Base-by-base conservation (phyloP, 1,139 yeast species). In the Sugiyamaella castrensis region DNA sequence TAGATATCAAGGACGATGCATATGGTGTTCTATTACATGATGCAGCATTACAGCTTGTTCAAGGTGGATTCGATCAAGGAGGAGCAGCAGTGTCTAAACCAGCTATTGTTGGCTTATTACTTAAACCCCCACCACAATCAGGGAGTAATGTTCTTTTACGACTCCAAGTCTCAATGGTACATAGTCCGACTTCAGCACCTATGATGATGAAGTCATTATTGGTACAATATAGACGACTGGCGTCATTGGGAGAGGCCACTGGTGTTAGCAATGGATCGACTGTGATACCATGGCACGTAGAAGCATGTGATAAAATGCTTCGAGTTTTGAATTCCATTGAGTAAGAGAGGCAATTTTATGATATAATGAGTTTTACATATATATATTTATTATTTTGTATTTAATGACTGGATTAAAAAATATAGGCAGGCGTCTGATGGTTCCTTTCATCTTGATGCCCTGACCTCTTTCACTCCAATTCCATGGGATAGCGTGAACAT, bases 251-350 rank as follows among this genome's bases (percentile, higher is more conserved):
- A 24, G 66, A 71, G 2, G 62, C 73, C 56, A 67, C 71, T 34
- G 77, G 77, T 1, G 71, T 72, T 13, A 66, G 71, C 11, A 66
- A 64, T 26, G 60, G 60, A 11, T 61, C 69, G 29, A 67, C 75
- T 0, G 69, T 75, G 35, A 71, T 83, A 1, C 97, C 97, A n/a
- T 86, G 95, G 88, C 96, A 88, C 65, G 75, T 87, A 29, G 71
- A 79, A 29, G 87, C 95, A 0, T 95, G 87, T 6, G 76, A 79
- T 30, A 87, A 85, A 62, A 73, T 82, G 57, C 59, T 57, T 30
- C 53, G 64, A 31, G 54, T 60, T 12, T 51, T 65, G 37, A 54
- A 52, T 16, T 52, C 46, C 40, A 39, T 60, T 16, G 53, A 55
- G 31, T 59, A 47, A 48, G 24, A 19, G 5, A 19, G 24, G 5